Evolutionary conservation across 345 rosid species (phyloP), one percentile per base, ranked within the genome.

Genomic region (Eucalyptus erythrocorys): DNA sequence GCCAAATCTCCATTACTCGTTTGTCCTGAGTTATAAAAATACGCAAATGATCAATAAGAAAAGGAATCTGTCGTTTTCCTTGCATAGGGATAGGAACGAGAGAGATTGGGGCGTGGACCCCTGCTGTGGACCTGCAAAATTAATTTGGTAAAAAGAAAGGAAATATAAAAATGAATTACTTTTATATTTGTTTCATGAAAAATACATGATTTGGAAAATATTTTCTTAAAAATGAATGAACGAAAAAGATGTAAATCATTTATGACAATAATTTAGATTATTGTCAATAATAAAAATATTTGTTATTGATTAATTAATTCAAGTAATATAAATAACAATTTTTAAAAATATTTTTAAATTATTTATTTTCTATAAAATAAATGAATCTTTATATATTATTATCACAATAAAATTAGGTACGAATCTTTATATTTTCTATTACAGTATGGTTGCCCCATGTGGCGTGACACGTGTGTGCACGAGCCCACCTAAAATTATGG

Each of bases 271-370:
- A 9, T 55, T 55, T 55, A 9, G 30, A 55, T 55, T 22, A 22
- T 55, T 55, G 13, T 55, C 1, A 9, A 55, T 22, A 24, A 55
- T 55, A 24, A 55, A 4, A 55, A 55, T 22, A 55, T 22, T 7
- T 51, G 2, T 55, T 55, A 55, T 55, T 24, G 13, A 10, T 26
- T 55, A 55, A 9, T 55, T 55, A 55, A 24, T 24, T 55, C 1
- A 11, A 51, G 57, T 0, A 2, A 21, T 21, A 51, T 51, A 51
- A 51, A 51, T 0, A 21, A 21, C 0, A 0, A 51, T 51, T 51
- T 3, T 51, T 19, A 19, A 8, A 51, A 51, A 19, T 51, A 51
- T 3, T 19, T 51, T 51, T 21, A 51, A 51, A 51, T 3, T 8
- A 21, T 51, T 51, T 51, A 21, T 51, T 51, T 51, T 51, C 2